phyloP scores from a whole-genome alignment of 2,329 filamentous ascomycete genomes.

The Ceratocystis colombiana region DNA sequence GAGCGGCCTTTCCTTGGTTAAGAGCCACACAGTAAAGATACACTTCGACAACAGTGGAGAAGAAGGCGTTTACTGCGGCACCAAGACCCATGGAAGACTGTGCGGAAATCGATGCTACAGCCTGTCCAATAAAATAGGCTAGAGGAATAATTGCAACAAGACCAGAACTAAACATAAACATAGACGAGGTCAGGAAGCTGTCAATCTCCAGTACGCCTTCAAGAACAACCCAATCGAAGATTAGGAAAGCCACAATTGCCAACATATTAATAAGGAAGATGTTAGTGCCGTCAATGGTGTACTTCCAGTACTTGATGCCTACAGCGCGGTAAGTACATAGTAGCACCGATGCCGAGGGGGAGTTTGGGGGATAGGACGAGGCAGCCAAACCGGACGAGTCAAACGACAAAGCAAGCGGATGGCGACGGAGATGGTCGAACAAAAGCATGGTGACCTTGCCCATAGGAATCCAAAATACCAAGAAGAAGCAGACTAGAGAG shows the following conservation, averaged over 20 bases:
- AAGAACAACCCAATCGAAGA: conserved; percentile 82
- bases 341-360: conserved; percentile 72
- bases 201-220: conserved; percentile 58
- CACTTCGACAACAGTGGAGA: conserved; percentile 94
- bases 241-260: conserved; percentile 83
- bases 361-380: conserved; percentile 49
- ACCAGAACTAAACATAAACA: conserved; percentile 74
- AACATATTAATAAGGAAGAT: conserved; percentile 98
- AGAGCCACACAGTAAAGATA: conserved; percentile 95
- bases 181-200: conserved; percentile 66
- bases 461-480: conserved; percentile 98
- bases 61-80: conserved; percentile 95
- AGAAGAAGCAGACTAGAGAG: conserved; percentile 82
- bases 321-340: conserved; percentile 96
- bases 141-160: conserved; percentile 89
- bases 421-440: conserved; percentile 81
- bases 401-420: conserved; percentile 86
- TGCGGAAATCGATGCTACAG: conserved; percentile 94
- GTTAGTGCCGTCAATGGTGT: conserved; percentile 95
- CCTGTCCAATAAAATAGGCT: conserved; percentile 97
- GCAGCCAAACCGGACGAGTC: conserved; percentile 73
- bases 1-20: conserved; percentile 77
- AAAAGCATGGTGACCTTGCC: conserved; percentile 85
- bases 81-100: conserved; percentile 98
- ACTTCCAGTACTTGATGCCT: conserved; percentile 96